phyloP scores from a whole-genome alignment of 345 rosid genomes.

The Diplotaxis tenuifolia region DNA sequence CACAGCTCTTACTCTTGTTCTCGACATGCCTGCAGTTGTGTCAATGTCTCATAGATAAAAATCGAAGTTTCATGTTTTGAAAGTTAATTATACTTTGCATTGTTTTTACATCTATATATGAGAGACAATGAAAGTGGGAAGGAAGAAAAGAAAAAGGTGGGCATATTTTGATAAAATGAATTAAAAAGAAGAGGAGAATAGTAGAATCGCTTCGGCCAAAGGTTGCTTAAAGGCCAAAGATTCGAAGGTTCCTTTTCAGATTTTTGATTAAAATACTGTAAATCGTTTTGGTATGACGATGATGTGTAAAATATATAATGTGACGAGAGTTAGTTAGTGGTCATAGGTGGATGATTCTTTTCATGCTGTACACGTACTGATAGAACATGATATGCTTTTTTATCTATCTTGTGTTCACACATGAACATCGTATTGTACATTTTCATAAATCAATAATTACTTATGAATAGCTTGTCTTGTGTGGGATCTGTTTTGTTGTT shows the following conservation, averaged over 20 bases:
- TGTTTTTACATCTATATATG: constrained; percentile 8
- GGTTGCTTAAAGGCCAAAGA: constrained; percentile 90
- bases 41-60: constrained; percentile 7
- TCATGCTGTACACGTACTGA: neutral
- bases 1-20: constrained; percentile 56
- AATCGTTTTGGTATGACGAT: constrained; percentile 33
- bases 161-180: neutral
- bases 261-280: neutral
- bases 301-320: constrained; percentile 25
- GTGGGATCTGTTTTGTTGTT: neutral
- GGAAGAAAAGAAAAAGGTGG: constrained; percentile 19
- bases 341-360: constrained; percentile 21
- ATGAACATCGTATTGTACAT: neutral
- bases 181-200: constrained; percentile 25
- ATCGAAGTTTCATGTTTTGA: constrained; percentile 2
- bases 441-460: neutral
- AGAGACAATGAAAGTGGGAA: constrained; percentile 1
- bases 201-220: constrained; percentile 77
- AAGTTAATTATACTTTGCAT: constrained; percentile 8
- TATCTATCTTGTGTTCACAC: constrained; percentile 7
- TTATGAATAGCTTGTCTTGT: neutral
- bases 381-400: neutral
- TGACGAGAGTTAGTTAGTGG: constrained; percentile 22
- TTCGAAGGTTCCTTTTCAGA: constrained; percentile 45
- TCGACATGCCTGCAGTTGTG: constrained; percentile 29